These are phyloP conservation scores for Cladosporium sp. DNA, from an alignment of 2,329 filamentous ascomycete species.

Conservation along the genomic window DNA sequence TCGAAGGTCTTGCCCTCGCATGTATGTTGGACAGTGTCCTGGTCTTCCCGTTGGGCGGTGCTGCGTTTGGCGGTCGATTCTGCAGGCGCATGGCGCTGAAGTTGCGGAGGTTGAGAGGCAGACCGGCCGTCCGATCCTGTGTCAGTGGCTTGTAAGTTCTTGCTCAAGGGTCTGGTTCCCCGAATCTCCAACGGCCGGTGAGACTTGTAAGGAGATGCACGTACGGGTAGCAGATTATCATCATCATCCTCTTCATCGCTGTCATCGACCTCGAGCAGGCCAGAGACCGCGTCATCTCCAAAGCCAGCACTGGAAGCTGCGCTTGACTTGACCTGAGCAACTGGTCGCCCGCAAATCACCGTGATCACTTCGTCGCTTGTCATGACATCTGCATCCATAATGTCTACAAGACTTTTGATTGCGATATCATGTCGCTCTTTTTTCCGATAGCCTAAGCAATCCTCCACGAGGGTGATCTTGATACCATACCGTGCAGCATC, in stretches of 20 bases:
- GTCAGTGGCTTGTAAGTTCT: constrained; percentile 11
- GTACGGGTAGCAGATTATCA: constrained; percentile 13
- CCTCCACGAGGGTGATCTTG: constrained; percentile 77
- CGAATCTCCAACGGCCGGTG: constrained; percentile 5
- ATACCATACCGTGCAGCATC: constrained; percentile 87
- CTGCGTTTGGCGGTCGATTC: constrained; percentile 11
- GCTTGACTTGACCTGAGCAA: neutral
- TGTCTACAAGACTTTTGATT: constrained; percentile 64
- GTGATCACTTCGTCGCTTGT: constrained; percentile 46
- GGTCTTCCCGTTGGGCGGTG: neutral
- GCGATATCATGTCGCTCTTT: constrained; percentile 65
- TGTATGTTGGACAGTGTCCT: constrained; percentile 7
- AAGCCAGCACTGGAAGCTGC: constrained; percentile 11
- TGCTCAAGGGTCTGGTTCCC: neutral
- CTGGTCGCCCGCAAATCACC: neutral
- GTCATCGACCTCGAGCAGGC: constrained; percentile 15
- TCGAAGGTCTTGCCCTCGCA: constrained; percentile 14
- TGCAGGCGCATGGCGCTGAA: constrained; percentile 35
- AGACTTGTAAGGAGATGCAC: constrained; percentile 10
- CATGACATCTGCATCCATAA: constrained; percentile 67
- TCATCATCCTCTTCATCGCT: constrained; percentile 19
- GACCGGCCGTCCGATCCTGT: constrained; percentile 16
- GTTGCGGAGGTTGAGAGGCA: constrained; percentile 30
- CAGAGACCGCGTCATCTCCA: constrained; percentile 6
- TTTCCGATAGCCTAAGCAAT: constrained; percentile 79